Conservation (phyloP, 805 yeast genomes). For the Barnettozyma californica region DNA sequence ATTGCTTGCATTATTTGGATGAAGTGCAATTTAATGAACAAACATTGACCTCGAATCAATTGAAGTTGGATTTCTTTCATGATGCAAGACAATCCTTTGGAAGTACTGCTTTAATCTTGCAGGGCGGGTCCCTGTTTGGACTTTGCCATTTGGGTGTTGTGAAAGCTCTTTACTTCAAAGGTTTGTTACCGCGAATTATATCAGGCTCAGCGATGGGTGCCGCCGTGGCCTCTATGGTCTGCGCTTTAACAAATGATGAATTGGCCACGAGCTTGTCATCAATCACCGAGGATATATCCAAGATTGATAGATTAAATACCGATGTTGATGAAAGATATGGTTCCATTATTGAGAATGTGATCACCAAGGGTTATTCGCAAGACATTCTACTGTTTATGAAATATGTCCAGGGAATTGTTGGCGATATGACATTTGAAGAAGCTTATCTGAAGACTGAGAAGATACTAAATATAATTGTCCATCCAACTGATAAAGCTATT, state of each 20-base stretch:
- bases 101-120: slow-evolving; percentile 81
- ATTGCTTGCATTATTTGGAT: slow-evolving; percentile 57
- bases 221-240: slow-evolving; percentile 79
- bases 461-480: slow-evolving; percentile 77
- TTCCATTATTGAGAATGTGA: slow-evolving; percentile 67
- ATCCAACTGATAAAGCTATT: slow-evolving; percentile 66
- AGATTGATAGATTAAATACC: slow-evolving; percentile 39
- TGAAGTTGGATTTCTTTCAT: slow-evolving; percentile 70
- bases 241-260: slow-evolving; percentile 67
- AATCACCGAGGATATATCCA: slow-evolving; percentile 38
- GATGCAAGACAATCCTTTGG: slow-evolving; percentile 87
- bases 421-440: slow-evolving; percentile 88
- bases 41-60: slow-evolving; percentile 38
- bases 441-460: slow-evolving; percentile 77
- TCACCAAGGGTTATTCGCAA: slow-evolving; percentile 78
- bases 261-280: slow-evolving; percentile 37
- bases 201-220: slow-evolving; percentile 96
- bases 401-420: slow-evolving; percentile 70
- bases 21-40: slow-evolving; percentile 25
- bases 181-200: slow-evolving; percentile 75
- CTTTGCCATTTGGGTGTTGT: slow-evolving; percentile 92
- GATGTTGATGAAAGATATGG: slow-evolving; percentile 58
- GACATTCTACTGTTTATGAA: slow-evolving; percentile 76
- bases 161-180: slow-evolving; percentile 69
- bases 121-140: slow-evolving; percentile 95